Base-by-base conservation (phyloP, 164 flowering plant genomes). In the Magnolia changhungtana region DNA sequence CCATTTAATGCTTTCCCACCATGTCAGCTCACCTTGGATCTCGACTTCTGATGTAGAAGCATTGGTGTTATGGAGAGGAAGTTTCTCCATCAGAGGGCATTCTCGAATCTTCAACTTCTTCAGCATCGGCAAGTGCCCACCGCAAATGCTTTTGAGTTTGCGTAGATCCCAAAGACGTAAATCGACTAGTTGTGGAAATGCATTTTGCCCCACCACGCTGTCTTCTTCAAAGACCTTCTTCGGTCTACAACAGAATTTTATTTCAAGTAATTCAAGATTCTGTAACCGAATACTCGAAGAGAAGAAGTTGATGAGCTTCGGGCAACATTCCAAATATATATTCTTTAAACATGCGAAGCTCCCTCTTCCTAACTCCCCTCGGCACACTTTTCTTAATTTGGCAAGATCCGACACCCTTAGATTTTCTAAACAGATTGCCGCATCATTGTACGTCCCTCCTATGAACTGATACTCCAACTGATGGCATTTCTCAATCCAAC, bases 301-400 rank as follows among this genome's bases (percentile, higher is more conserved):
- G 72, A 70, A 70, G 52, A 70, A 9, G 23, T 49, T 70, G 21
- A 70, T 49, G 2, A 70, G 72, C 19, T 20, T 70, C 4, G 72
- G 72, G 13, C 72, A 70, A 49, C 14, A 70, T 50, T 70, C 55
- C 11, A 70, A 7, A 21, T 70, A 45, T 19, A 70, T 1, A 3
- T 49, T 0, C 55, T 45, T 70, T 49, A 70, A n/a, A 58, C n/a
- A 29, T 16, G 55, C 21, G 19, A 50, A 50, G 58, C 72, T 70
- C 19, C 31, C 9, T 16, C 51, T 19, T 8, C 27, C 55, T 7
- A 13, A 50, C 19, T 14, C 7, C 1, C 72, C 72, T 7, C 13
- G 20, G 2, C 8, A 45, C 13, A 50, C 4, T 7, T 18, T 49
- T 14, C 20, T 70, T 18, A 70, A 10, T 45, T 70, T 45, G 7